Percentiles rank a stretch among this genome's conserved stretches.
These are phyloP conservation scores for Boechera stricta DNA, from an alignment of 345 rosid genomes.

Conservation along the genomic window DNA sequence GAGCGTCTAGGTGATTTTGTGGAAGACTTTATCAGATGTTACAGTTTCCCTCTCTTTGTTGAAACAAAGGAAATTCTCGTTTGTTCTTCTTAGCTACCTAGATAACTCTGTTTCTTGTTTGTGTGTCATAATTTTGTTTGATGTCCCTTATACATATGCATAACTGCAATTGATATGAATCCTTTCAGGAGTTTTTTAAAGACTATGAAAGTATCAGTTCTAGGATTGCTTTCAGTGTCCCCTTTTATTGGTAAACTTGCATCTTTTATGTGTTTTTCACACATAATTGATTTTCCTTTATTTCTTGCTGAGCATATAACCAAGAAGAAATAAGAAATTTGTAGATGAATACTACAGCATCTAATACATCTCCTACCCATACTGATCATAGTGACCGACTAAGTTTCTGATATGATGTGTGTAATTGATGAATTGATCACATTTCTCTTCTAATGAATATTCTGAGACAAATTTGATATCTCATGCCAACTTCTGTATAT, in stretches of 20 bases:
- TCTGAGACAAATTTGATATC: neutral
- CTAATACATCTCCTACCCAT: neutral
- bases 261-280: constrained; percentile 3
- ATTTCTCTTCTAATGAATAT: neutral
- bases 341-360: neutral
- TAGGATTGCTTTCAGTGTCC: neutral
- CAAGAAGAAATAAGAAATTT: neutral
- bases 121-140: neutral
- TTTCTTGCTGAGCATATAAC: constrained; percentile 2
- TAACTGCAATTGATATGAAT: neutral
- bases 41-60: neutral
- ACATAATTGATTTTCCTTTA: neutral
- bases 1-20: neutral
- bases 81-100: neutral
- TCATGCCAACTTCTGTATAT: neutral
- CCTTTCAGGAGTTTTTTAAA: neutral
- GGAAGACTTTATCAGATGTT: constrained; percentile 12
- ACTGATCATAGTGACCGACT: neutral
- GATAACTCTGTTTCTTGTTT: constrained; percentile 21
- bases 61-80: neutral
- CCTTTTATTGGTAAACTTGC: neutral
- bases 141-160: neutral
- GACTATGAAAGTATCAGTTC: neutral
- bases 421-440: neutral
- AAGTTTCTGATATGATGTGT: neutral